phyloP scores from a whole-genome alignment of 176 grass and related monocot genomes.

The Secale cereale region DNA sequence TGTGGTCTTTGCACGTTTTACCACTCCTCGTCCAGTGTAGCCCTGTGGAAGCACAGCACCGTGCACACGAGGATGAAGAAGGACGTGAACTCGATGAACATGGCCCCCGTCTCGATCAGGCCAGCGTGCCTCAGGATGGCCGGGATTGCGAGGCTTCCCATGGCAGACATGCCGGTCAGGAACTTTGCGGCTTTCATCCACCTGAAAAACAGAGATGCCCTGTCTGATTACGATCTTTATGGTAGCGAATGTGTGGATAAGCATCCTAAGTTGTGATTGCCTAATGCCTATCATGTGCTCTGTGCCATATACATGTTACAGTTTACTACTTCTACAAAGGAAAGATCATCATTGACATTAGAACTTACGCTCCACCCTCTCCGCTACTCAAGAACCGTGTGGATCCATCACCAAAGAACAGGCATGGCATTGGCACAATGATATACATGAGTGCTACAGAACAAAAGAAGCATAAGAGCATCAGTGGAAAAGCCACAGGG shows the following conservation, averaged over 20 bases:
- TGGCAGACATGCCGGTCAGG: constrained; percentile 81
- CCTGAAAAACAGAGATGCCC: constrained; percentile 32
- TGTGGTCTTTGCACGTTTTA: neutral
- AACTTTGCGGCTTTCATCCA: constrained; percentile 95
- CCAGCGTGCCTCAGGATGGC: constrained; percentile 84
- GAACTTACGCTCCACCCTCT: constrained; percentile 81
- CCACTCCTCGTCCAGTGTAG: constrained; percentile 90
- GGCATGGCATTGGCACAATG: constrained; percentile 89
- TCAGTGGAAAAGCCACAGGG: constrained; percentile 24
- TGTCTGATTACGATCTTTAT: neutral
- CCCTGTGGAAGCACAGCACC: constrained; percentile 79
- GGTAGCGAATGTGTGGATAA: neutral
- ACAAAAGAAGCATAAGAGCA: neutral
- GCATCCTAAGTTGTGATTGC: neutral
- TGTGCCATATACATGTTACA: neutral
- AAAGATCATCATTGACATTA: neutral
- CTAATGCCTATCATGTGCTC: neutral
- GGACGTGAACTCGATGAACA: constrained; percentile 95
- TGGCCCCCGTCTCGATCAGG: constrained; percentile 83
- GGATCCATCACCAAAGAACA: constrained; percentile 93
- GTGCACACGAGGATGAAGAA: constrained; percentile 98
- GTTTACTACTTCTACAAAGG: neutral
- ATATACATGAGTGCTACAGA: constrained; percentile 90
- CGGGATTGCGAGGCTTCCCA: constrained; percentile 92
- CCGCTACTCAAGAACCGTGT: constrained; percentile 90